Base-by-base conservation (phyloP, 169 alveolate genomes). In the Perkinsus marinus region DNA sequence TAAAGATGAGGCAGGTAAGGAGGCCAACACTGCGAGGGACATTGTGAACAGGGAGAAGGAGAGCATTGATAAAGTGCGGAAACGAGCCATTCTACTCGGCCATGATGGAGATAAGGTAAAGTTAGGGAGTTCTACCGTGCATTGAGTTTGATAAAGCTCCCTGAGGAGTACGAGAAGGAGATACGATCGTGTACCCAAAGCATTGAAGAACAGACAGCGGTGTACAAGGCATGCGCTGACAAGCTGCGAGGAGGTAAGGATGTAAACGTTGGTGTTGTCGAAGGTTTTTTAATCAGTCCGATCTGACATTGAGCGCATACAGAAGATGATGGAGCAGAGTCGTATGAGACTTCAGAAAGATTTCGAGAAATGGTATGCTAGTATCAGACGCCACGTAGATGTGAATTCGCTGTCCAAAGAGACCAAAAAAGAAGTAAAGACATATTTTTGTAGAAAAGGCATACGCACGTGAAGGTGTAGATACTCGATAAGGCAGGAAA, bases 261-360 rank as follows among this genome's bases (percentile, higher is more conserved):
- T 6, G 22, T 68, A 39, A 90, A 3, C 39, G 69, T 39, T 10
- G 91, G 22, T 7, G 79, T 39, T 26, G 68, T 13, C 7, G 91
- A 41, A 0, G 39, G 34, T 9, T 3, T 16, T 37, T 13, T 68
- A 95, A 57, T 93, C 93, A 89, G 79, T 97, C 36, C 96, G 96
- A 90, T 94, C 93, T 22, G 98, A 97, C 94, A 96, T 97, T 5
- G 97, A 96, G 91, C 93, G 97, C 90, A 94, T 97, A 37, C 92
- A 95, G 91, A 94, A 95, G 68, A 47, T 95, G 89, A 91, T 96
- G 68, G 95, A 96, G 79, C 94, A 95, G 69, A 93, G 95, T 47
- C 94, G 95, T 90, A 95, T 94, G 92, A 90, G 93, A 34, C 94
- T 93, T 37, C 94, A 93, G 69, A 68, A 91, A 30, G 92, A 91